Evolutionary conservation across 208 protist species (phyloP).

Genomic region (Wallacemonas sp.): DNA sequence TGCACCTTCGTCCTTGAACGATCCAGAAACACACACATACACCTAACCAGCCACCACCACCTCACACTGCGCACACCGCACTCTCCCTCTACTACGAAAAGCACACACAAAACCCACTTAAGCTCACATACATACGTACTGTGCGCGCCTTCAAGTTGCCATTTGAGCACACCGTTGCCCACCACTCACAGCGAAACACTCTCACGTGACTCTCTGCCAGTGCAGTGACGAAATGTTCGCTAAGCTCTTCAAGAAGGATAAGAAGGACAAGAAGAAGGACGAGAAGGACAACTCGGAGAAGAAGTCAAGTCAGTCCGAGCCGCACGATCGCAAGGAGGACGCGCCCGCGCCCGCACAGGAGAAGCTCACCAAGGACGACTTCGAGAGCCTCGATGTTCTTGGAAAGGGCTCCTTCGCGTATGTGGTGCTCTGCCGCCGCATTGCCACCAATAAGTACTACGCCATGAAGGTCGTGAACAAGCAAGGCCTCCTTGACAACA

Average conservation of each 20-base stretch:
- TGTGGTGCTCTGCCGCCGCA: slow-evolving; percentile 92
- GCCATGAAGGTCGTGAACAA: slow-evolving; percentile 95
- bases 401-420: slow-evolving; percentile 95
- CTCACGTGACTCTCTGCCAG: too few relatives aligned
- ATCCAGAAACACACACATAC: neutral
- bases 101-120: too few relatives aligned
- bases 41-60: neutral
- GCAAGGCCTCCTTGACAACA: slow-evolving; percentile 86
- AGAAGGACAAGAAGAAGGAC: slow-evolving; percentile 89
- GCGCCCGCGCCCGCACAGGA: slow-evolving; percentile 38
- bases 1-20: slow-evolving; percentile 3
- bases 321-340: slow-evolving; percentile 20
- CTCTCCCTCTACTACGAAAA: neutral
- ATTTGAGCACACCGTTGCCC: too few relatives aligned
- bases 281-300: slow-evolving; percentile 23
- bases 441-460: slow-evolving; percentile 90
- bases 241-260: slow-evolving; percentile 84
- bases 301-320: slow-evolving; percentile 14
- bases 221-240: slow-evolving; percentile 85
- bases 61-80: neutral
- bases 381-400: slow-evolving; percentile 89
- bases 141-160: too few relatives aligned
- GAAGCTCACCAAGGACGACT: slow-evolving; percentile 92
- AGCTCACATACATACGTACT: too few relatives aligned
- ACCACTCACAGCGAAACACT: too few relatives aligned